A percentile compares a stretch with the other conserved stretches of the same genome.
phyloP scores from a whole-genome alignment of 768 basidiomycete genomes.

The Serendipita indica region DNA sequence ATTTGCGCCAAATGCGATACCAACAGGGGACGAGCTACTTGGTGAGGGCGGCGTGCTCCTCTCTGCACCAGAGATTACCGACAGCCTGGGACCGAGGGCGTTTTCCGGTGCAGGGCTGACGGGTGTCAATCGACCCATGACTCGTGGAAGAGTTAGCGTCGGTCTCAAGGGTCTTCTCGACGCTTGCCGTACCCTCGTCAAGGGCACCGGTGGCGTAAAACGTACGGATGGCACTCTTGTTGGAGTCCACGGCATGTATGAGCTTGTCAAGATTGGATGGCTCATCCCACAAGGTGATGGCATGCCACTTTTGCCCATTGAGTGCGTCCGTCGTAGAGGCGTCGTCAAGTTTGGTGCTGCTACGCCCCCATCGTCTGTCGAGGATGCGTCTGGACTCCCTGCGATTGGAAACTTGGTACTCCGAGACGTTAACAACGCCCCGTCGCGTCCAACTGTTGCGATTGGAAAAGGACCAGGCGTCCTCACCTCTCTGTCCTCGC shows the following conservation, averaged over 20 bases:
- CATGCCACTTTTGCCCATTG: background rate
- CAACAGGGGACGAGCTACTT: constrained; percentile 6
- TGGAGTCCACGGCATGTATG: constrained; percentile 1
- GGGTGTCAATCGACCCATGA: background rate
- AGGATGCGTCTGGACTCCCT: background rate
- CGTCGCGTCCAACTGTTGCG: too few species aligned
- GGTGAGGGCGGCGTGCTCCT: constrained; percentile 1
- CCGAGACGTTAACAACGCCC: background rate
- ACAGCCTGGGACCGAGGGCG: too few species aligned
- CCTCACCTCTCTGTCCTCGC: background rate
- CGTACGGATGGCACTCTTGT: background rate
- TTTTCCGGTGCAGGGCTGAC: background rate
- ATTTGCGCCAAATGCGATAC: background rate
- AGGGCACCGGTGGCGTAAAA: background rate
- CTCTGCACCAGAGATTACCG: background rate
- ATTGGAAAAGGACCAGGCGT: too few species aligned
- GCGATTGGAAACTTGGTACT: background rate
- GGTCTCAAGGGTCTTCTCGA: background rate
- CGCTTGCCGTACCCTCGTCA: constrained; percentile 1
- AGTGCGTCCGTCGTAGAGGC: background rate
- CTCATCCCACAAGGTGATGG: background rate
- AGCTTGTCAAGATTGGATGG: constrained; percentile 4
- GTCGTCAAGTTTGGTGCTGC: background rate
- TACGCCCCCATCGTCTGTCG: background rate
- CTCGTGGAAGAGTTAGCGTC: background rate